Conservation (phyloP, 129 eudicot genomes). For the Flaveria robusta region DNA sequence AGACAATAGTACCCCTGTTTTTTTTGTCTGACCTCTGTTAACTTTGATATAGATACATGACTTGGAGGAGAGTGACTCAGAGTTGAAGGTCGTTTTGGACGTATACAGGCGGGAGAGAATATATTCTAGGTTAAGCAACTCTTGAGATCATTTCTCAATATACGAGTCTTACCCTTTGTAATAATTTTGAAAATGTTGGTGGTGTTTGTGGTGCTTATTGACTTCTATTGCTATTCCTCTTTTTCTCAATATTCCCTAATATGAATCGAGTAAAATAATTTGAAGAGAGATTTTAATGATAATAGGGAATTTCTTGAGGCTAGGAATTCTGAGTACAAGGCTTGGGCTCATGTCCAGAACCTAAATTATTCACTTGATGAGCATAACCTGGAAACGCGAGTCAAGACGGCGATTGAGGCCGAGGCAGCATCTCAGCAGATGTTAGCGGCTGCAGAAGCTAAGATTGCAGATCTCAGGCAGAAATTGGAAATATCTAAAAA, state of each 20-base stretch:
- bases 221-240: not conserved
- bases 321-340: constrained; percentile 68
- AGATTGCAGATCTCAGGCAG: constrained; percentile 83
- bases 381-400: constrained; percentile 74
- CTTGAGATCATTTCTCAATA: constrained; percentile 12
- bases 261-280: not conserved
- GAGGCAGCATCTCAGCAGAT: constrained; percentile 84
- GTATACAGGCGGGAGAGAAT: constrained; percentile 67
- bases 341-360: constrained; percentile 86
- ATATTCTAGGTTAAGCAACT: constrained; percentile 63
- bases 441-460: constrained; percentile 93
- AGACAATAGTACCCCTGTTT: not conserved
- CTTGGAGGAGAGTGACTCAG: constrained; percentile 64
- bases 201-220: constrained; percentile 1
- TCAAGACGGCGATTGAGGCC: constrained; percentile 84
- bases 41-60: constrained; percentile 60
- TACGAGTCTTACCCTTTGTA: constrained; percentile 9
- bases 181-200: constrained; percentile 10
- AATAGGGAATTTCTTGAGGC: constrained; percentile 78
- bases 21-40: constrained; percentile 21
- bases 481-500: constrained; percentile 68
- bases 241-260: not conserved
- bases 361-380: constrained; percentile 76
- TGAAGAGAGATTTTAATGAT: constrained; percentile 23
- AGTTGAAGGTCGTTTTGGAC: constrained; percentile 70